Evolutionary conservation across 164 flowering plant genomes (phyloP).

Genomic region (Macadamia integrifolia): DNA sequence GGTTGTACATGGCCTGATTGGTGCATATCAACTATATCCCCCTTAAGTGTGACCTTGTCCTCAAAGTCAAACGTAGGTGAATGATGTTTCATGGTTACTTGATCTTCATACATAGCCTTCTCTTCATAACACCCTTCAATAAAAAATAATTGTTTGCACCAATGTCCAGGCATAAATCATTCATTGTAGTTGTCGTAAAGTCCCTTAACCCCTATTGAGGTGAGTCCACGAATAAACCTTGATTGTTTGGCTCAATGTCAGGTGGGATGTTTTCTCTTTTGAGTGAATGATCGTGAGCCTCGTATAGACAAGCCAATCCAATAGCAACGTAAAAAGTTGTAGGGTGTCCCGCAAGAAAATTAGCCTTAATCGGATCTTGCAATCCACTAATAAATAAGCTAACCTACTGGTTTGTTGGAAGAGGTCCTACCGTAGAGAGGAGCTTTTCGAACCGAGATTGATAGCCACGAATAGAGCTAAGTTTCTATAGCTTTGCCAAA

Average conservation of each 20-base stretch:
- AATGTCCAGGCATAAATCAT: neutral
- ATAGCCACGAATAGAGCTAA: neutral
- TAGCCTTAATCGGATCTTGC: neutral
- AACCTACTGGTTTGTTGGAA: neutral
- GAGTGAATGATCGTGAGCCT: neutral
- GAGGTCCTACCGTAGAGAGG: too few species aligned
- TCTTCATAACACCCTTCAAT: too few species aligned
- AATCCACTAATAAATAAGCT: neutral
- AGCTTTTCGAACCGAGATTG: neutral
- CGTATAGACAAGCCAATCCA: neutral
- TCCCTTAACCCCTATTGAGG: neutral
- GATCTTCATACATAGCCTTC: too few species aligned
- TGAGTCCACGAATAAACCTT: neutral
- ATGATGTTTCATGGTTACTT: too few species aligned
- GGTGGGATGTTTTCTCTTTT: neutral
- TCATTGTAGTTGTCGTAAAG: neutral
- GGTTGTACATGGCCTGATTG: too few species aligned
- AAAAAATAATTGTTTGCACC: too few species aligned
- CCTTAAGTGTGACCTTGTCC: too few species aligned
- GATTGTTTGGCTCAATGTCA: too few species aligned
- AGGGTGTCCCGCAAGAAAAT: neutral
- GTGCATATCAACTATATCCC: too few species aligned
- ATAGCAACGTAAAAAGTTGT: neutral
- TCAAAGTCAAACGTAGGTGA: too few species aligned
- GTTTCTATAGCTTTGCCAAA: neutral